These are phyloP conservation scores for Leucocoprinus leucothites DNA, from an alignment of 768 basidiomycete species.

Conservation along the genomic window DNA sequence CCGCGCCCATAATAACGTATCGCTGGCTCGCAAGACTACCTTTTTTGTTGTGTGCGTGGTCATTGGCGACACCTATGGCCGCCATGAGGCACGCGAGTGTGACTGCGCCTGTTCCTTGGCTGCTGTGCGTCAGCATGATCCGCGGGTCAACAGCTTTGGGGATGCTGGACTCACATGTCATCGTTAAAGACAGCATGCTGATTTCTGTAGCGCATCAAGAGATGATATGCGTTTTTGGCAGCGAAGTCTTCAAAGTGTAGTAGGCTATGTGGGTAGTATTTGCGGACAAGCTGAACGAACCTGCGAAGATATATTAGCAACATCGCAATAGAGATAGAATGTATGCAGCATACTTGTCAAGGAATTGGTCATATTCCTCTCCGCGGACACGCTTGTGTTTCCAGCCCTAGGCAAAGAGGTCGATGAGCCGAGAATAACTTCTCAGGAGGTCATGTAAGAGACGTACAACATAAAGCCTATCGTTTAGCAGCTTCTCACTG, in stretches of 20 bases:
- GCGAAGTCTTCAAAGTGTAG: slow-evolving; percentile 89
- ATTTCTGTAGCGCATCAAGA: slow-evolving; percentile 60
- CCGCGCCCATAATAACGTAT: slow-evolving; percentile 76
- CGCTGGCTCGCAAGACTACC: slow-evolving; percentile 62
- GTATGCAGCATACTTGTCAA: slow-evolving; percentile 54
- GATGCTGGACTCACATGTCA: slow-evolving; percentile 54
- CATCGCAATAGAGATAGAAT: background rate
- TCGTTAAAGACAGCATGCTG: slow-evolving; percentile 81
- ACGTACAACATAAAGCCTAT: slow-evolving; percentile 65
- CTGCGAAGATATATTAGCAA: slow-evolving; percentile 26
- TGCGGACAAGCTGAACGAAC: slow-evolving; percentile 75
- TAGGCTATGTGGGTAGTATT: slow-evolving; percentile 61
- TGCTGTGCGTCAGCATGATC: slow-evolving; percentile 18
- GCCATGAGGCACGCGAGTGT: slow-evolving; percentile 68
- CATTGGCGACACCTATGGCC: slow-evolving; percentile 60
- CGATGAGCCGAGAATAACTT: background rate
- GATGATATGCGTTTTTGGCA: slow-evolving; percentile 66
- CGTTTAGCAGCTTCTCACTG: slow-evolving; percentile 59
- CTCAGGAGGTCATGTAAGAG: background rate
- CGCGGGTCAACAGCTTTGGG: background rate
- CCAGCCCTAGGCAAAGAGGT: slow-evolving; percentile 57
- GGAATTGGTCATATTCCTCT: slow-evolving; percentile 70
- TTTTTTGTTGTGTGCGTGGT: slow-evolving; percentile 29
- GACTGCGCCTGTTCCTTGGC: slow-evolving; percentile 77
- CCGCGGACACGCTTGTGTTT: slow-evolving; percentile 67